Percentiles rank a stretch among this genome's conserved stretches.
phyloP scores from a whole-genome alignment of 164 flowering plant species.

The Tinospora cordifolia region DNA sequence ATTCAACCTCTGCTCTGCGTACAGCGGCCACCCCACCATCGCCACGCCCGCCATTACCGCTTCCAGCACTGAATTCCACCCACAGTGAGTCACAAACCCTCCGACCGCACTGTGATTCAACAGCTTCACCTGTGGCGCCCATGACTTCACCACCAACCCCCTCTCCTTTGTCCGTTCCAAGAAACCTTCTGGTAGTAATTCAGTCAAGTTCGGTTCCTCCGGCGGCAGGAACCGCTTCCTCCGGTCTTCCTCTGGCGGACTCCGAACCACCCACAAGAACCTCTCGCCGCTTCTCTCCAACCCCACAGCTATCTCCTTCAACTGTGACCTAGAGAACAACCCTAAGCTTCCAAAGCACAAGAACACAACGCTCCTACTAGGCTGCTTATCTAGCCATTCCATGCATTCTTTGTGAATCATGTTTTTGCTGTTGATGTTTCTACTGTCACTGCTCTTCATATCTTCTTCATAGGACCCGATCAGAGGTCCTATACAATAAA shows the following conservation, averaged over 20 bases:
- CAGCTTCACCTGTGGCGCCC: conserved; percentile 43
- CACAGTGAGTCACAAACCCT: conserved; percentile 44
- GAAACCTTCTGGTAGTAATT: conserved; percentile 34
- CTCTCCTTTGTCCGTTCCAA: conserved; percentile 27
- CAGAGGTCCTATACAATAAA: conserved; percentile 26
- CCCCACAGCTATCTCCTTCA: conserved; percentile 37
- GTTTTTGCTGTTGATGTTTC: no score
- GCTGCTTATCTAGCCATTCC: conserved; percentile 36
- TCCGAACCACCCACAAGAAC: conserved; percentile 44
- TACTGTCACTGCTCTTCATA: neutral
- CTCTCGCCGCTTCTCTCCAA: conserved; percentile 34
- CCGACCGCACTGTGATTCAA: conserved; percentile 34
- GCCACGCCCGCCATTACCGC: conserved; percentile 38
- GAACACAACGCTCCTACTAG: conserved; percentile 33
- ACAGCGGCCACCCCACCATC: conserved; percentile 47
- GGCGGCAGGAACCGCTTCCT: conserved; percentile 5
- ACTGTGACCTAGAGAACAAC: conserved; percentile 22
- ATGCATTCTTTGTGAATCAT: conserved; percentile 21
- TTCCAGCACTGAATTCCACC: conserved; percentile 47
- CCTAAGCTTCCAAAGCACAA: conserved; percentile 43
- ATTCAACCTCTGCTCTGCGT: conserved; percentile 38
- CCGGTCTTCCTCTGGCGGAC: conserved; percentile 21
- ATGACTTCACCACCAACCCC: conserved; percentile 36
- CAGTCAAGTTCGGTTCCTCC: conserved; percentile 24
- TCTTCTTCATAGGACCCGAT: conserved; percentile 7